phyloP scores from a whole-genome alignment of 148 eudicot species.

The Polygonum maritimum region DNA sequence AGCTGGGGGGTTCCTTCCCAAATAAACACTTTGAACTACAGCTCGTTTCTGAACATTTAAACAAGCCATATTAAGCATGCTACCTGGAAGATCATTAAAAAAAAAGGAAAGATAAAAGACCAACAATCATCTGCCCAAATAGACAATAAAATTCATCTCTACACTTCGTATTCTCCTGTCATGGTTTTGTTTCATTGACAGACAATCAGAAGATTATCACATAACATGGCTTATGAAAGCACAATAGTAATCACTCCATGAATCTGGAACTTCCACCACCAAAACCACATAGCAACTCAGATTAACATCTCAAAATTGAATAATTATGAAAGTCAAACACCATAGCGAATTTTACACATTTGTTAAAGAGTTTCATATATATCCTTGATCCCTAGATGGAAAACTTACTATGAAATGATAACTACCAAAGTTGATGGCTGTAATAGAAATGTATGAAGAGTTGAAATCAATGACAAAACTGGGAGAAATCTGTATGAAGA shows the following conservation, averaged over 20 bases:
- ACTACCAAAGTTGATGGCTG: neutral
- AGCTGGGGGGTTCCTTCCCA: slow-evolving; percentile 87
- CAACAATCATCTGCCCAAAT: neutral
- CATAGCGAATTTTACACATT: neutral
- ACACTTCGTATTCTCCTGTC: neutral
- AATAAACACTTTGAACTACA: slow-evolving; percentile 57
- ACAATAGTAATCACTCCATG: too few species aligned
- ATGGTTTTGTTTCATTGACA: neutral
- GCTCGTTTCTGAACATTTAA: slow-evolving; percentile 44
- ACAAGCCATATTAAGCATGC: neutral
- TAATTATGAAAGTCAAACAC: neutral
- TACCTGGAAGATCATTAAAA: neutral
- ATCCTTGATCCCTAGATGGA: neutral
- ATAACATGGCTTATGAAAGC: too few species aligned
- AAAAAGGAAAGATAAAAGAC: neutral
- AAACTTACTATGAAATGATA: neutral
- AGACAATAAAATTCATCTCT: neutral
- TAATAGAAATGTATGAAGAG: neutral
- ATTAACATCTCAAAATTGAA: neutral
- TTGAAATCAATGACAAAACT: neutral
- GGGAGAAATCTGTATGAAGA: neutral
- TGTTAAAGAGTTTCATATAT: neutral
- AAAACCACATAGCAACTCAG: neutral
- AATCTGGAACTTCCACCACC: neutral
- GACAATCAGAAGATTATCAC: neutral